Base-by-base conservation (phyloP, 768 basidiomycete genomes). In the Mycena crocata region DNA sequence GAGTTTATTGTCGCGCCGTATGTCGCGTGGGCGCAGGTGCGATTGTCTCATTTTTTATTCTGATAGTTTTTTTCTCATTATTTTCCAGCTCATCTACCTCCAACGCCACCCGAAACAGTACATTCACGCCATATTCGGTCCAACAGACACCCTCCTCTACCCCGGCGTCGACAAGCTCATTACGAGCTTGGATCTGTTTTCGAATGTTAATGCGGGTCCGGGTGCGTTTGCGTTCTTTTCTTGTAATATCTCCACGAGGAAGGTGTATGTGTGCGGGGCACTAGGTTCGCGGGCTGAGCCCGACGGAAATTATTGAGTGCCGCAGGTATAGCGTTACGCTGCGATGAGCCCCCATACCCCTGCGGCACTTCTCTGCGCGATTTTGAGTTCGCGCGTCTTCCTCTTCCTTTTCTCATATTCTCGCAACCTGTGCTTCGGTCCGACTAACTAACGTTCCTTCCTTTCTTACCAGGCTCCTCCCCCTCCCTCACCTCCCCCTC, bases 1-100 rank as follows among this genome's bases (percentile, higher is more conserved):
- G 97, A 99, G 80, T 99, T 96, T 76, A 86, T 99, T 50, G 90
- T 98, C 64, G 96, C 98, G 49, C 98, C 98, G 14, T 99, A 99
- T 79, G 84, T 94, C 57, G 92, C 96, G 37, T 95, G 94, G 91
- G 93, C 97, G 48, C 97, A 99, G 88, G 96, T 96, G 75, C 72
- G 92, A 84, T 45, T 39, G 57, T 49, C 60, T 49, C 49, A 35
- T 13, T 17, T 15, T 28, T 19, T 8, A 46, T 60, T 48, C 61
- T 50, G 49, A 42, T 23, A 34, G 9, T 26, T 62, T n/a, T 21
- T 49, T 21, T 57, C 35, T 45, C 46, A 37, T 62, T 51, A 64
- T 54, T 42, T 62, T 66, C 62, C 42, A 98, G 96, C 85, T 99
- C 76, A 92, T 96, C 70, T 99, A 98, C 83, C 89, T 99, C 39